Evolutionary conservation across 177 flowering plant genomes (phyloP).

Genomic region (Tripterygium wilfordii): DNA sequence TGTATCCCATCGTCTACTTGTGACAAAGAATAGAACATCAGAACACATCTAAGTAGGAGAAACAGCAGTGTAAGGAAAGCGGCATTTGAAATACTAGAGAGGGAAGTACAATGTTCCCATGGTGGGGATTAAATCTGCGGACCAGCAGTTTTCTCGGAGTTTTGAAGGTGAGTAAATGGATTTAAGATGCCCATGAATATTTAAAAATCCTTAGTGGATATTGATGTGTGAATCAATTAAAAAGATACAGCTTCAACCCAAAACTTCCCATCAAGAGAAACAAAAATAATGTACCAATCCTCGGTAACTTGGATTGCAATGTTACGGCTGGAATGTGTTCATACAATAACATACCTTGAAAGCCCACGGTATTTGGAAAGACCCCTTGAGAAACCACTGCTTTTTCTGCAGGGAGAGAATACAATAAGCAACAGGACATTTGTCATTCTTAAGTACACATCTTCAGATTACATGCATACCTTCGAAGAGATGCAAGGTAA

Average conservation of each 20-base stretch:
- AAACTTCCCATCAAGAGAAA: too few relatives aligned
- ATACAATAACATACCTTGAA: slow-evolving; percentile 81
- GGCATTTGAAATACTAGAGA: not conserved
- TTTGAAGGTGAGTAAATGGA: too few relatives aligned
- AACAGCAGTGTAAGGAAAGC: not conserved
- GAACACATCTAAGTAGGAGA: not conserved
- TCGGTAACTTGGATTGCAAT: too few relatives aligned
- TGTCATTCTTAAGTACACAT: slow-evolving; percentile 4
- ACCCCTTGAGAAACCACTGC: slow-evolving; percentile 93
- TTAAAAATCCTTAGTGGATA: too few relatives aligned
- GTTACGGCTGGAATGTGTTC: too few relatives aligned
- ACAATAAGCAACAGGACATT: slow-evolving; percentile 11
- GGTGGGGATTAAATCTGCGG: too few relatives aligned
- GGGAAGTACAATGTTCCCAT: too few relatives aligned
- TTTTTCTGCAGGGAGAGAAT: slow-evolving; percentile 53
- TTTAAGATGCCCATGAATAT: too few relatives aligned
- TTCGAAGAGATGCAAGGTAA: slow-evolving; percentile 79
- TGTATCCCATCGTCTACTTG: slow-evolving; percentile 74
- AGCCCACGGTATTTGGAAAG: slow-evolving; percentile 77
- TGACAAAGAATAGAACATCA: not conserved
- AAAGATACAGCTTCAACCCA: too few relatives aligned
- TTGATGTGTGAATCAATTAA: too few relatives aligned
- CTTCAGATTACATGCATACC: slow-evolving; percentile 32
- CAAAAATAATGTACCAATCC: too few relatives aligned
- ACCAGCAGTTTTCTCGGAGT: too few relatives aligned